Evolutionary conservation across 345 rosid species (phyloP), one percentile per base, ranked within the genome.

Genomic region (Heritiera littoralis): DNA sequence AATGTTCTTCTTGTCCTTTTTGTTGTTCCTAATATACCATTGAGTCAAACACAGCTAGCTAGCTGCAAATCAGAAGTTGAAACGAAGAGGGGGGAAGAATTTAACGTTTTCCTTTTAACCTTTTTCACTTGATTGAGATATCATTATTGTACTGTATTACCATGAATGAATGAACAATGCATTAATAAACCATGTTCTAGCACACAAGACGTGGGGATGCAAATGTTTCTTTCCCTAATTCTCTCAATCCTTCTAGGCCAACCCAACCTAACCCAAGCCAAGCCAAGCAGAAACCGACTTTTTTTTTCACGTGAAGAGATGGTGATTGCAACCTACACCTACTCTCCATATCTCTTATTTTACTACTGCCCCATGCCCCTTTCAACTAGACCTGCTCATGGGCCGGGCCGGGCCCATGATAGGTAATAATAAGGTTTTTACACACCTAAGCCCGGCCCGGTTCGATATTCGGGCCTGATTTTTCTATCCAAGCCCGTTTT

Each of bases 291-390:
- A 84, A 77, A 60, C 60, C 32, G 78, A 66, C 74, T 6, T 10
- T 12, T 66, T 12, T 61, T 30, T 45, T 79, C 85, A 80, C 85
- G 86, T 78, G 84, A 63, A 68, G 72, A 28, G 80, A 83, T 46
- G 77, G 83, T 48, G 79, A 54, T 35, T 17, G 15, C 40, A 49
- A 56, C 56, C 70, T 5, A 48, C 51, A 1, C 9, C 56, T 49
- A 49, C 11, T 58, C 1, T 66, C 82, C 68, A 20, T 84, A 40
- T 80, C 73, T 72, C 58, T 32, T 15, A 46, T 14, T 58, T 48
- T 61, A 40, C 72, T 35, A 13, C 12, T 58, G 77, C 9, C 32
- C 67, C 58, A 54, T 54, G 54, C 15, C 12, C 51, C 15, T 8
- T 46, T n/a, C 73, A 30, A 10, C 7, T n/a, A n/a, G n/a, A n/a